Evolutionary conservation across 1,284 basidiomycete genomes (phyloP).

Genomic region (Rhodotorula sp.): DNA sequence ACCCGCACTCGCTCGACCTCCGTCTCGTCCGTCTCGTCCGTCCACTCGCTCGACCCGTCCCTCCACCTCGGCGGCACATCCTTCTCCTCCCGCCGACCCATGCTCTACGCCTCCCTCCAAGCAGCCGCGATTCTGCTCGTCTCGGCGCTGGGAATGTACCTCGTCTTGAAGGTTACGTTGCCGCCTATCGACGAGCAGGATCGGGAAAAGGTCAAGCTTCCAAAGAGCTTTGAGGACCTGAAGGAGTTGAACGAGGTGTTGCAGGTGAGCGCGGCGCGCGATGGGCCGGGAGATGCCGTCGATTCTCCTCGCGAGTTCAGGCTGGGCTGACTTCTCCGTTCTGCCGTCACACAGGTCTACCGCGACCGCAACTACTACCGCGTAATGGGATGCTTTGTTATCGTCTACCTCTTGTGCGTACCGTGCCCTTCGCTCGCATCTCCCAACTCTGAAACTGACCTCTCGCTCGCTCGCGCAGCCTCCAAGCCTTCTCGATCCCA

Average conservation of each 20-base stretch:
- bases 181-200: conserved; percentile 45
- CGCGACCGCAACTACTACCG: conserved; percentile 48
- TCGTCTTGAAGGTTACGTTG: conserved; percentile 36
- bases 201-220: conserved; percentile 46
- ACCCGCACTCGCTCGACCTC: conserved; percentile 26
- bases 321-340: too few species aligned
- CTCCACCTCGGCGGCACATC: conserved; percentile 33
- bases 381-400: conserved; percentile 49
- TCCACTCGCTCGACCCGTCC: conserved; percentile 21
- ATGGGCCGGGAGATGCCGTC: too few species aligned
- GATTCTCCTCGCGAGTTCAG: not conserved
- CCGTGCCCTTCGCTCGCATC: too few species aligned
- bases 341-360: conserved; percentile 44
- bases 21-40: conserved; percentile 21
- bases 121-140: conserved; percentile 70
- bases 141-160: conserved; percentile 38
- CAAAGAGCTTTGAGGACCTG: conserved; percentile 50
- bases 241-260: conserved; percentile 48
- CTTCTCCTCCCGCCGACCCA: conserved; percentile 51
- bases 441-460: not conserved
- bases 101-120: conserved; percentile 76
- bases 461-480: conserved; percentile 54
- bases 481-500: conserved; percentile 94
- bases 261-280: conserved; percentile 33
- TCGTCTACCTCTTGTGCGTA: conserved; percentile 84